Evolutionary conservation across 805 yeast genomes (phyloP), one percentile per base, ranked within the genome.

Genomic region (Saturnispora ahearnii): DNA sequence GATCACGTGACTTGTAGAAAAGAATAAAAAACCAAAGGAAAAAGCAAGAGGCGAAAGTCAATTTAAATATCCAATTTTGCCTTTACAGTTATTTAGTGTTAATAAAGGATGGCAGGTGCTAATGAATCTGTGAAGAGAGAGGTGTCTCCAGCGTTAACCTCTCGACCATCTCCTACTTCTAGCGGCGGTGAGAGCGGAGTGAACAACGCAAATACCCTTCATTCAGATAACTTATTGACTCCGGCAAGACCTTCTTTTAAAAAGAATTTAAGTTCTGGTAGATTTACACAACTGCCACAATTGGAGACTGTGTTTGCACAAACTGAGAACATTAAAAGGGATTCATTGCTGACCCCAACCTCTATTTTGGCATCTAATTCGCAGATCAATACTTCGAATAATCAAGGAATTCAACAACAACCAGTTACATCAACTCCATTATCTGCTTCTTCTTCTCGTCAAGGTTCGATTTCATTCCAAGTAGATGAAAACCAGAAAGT

Each of bases 381-480:
- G 13, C 34, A 50, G 21, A 41, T 58, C 41, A 60, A 59, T 51
- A 43, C 62, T 3, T 29, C 33, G 10, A n/a, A 12, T 8, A 28
- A 10, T 15, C 44, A 13, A 30, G 26, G 21, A 13, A 21, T 1
- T 9, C 45, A 31, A 18, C 34, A 28, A 18, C 34, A 41, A n/a
- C 44, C 49, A 24, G 18, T 41, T 15, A 36, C 34, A 24, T 33
- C 50, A 33, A 47, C 50, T 12, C 50, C 50, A 32, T 30, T 47
- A 36, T 47, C 50, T 12, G 45, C 50, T n/a, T 26, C 50, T 18
- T 47, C 50, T 15, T 47, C 50, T 5, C 21, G 50, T n/a, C 50
- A 47, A n/a, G 50, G 68, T 37, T 55, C 67, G 3, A 62, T 77
- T 10, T 76, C 79, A 3, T 77, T 77, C 56, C 75, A 74, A 21